Percentiles rank a stretch among this genome's conserved stretches.
These are phyloP conservation scores for Glycine tomentella DNA, from an alignment of 306 rosid species.

Conservation along the genomic window DNA sequence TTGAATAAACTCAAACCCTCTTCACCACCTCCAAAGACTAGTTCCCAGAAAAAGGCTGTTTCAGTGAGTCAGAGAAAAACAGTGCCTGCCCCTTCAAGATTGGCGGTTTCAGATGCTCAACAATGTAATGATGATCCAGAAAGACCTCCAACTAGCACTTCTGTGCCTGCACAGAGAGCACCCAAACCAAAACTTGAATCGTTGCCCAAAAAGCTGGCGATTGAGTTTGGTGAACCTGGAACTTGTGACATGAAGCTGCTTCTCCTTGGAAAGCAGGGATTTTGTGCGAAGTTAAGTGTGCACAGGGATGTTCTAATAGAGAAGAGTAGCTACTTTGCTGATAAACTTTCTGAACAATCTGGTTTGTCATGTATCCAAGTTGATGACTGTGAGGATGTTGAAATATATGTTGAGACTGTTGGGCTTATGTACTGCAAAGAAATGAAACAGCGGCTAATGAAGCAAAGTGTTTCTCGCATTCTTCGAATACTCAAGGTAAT, in stretches of 20 bases:
- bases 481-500: slow-evolving; percentile 85
- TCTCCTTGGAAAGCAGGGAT: slow-evolving; percentile 86
- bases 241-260: slow-evolving; percentile 79
- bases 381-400: slow-evolving; percentile 90
- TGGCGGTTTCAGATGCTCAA: slow-evolving; percentile 64
- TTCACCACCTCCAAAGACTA: slow-evolving; percentile 65
- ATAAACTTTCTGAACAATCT: slow-evolving; percentile 61
- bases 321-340: slow-evolving; percentile 71
- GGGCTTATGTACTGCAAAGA: slow-evolving; percentile 96
- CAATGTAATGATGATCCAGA: slow-evolving; percentile 62
- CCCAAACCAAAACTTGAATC: slow-evolving; percentile 70
- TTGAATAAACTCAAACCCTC: slow-evolving; percentile 79
- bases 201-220: slow-evolving; percentile 86
- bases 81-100: slow-evolving; percentile 60
- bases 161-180: slow-evolving; percentile 66
- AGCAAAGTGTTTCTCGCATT: slow-evolving; percentile 82
- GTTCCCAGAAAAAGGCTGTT: slow-evolving; percentile 59
- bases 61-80: slow-evolving; percentile 60
- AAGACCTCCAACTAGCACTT: slow-evolving; percentile 50
- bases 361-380: slow-evolving; percentile 67
- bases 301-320: slow-evolving; percentile 73
- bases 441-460: slow-evolving; percentile 83
- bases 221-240: slow-evolving; percentile 96
- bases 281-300: slow-evolving; percentile 88
- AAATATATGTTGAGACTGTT: slow-evolving; percentile 86